Evolutionary conservation across 1,284 basidiomycete genomes (phyloP).

Genomic region (Ganoderma boninense): DNA sequence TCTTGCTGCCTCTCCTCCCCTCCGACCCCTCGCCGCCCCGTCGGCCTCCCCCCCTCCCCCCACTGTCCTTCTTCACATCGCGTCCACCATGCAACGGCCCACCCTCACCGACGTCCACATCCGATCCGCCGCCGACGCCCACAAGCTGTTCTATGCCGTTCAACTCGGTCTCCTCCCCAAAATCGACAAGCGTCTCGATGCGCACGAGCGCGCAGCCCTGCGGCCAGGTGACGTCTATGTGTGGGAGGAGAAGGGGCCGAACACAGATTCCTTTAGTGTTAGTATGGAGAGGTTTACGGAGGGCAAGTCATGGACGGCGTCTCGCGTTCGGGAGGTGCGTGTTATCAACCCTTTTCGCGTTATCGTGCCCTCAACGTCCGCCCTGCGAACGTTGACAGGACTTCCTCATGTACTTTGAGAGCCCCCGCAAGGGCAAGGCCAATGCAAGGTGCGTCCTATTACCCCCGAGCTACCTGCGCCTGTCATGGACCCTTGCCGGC

Average conservation of each 20-base stretch:
- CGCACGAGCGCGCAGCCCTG: conserved; percentile 50
- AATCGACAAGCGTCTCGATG: conserved; percentile 52
- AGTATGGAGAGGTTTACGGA: conserved; percentile 54
- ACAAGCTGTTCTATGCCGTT: conserved; percentile 54
- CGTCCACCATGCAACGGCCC: conserved; percentile 44
- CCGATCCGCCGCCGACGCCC: conserved; percentile 50
- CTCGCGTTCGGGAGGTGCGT: conserved; percentile 48
- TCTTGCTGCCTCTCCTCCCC: conserved; percentile 32
- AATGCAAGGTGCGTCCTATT: conserved; percentile 33
- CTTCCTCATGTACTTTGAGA: conserved; percentile 55
- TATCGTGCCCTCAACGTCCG: conserved; percentile 15
- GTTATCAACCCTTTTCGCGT: conserved; percentile 9
- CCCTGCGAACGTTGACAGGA: conserved; percentile 37
- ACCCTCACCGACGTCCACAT: conserved; percentile 50
- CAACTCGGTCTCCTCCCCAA: conserved; percentile 49
- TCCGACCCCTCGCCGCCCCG: conserved; percentile 30
- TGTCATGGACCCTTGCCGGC: conserved; percentile 14
- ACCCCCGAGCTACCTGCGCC: conserved; percentile 23
- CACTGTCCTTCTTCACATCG: conserved; percentile 2
- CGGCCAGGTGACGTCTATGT: conserved; percentile 52
- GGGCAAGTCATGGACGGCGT: conserved; percentile 50
- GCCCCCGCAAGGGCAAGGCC: conserved; percentile 41
- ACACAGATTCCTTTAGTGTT: conserved; percentile 48
- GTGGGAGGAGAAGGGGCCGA: conserved; percentile 52
- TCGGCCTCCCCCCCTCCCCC: conserved; percentile 26